Conservation (phyloP, 1,284 basidiomycete species). For the Ganoderma boninense region DNA sequence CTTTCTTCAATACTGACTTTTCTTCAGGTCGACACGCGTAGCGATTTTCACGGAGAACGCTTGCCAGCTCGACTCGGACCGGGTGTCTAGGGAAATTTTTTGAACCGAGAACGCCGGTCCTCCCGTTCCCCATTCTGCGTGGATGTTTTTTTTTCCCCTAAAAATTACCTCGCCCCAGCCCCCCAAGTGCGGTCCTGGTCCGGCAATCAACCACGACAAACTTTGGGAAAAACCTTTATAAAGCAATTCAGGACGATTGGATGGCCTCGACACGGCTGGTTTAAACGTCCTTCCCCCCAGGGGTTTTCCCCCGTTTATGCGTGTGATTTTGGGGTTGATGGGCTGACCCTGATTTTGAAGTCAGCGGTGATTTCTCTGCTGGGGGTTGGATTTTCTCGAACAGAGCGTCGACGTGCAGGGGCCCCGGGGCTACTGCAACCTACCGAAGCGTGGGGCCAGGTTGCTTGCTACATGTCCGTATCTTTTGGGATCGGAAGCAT, state of each 20-base stretch:
- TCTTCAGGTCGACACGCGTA: background rate
- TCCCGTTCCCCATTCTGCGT: conserved; percentile 25
- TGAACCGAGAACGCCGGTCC: background rate
- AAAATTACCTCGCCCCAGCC: conserved; percentile 29
- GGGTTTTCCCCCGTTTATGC: no score
- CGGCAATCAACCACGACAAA: conserved; percentile 31
- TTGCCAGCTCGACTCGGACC: conserved; percentile 31
- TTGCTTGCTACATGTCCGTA: conserved; percentile 35
- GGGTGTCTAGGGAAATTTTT: conserved; percentile 18
- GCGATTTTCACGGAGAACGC: conserved; percentile 31
- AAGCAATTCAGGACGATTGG: conserved; percentile 39
- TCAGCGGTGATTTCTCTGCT: conserved; percentile 45
- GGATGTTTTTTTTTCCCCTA: conserved; percentile 34
- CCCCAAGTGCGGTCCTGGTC: conserved; percentile 34
- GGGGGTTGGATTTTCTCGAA: conserved; percentile 41
- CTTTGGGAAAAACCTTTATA: conserved; percentile 26
- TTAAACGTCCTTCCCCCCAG: conserved; percentile 10
- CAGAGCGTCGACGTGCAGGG: conserved; percentile 38
- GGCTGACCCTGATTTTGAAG: no score
- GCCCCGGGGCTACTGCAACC: no score
- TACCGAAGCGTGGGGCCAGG: conserved; percentile 28
- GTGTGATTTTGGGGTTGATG: conserved; percentile 19
- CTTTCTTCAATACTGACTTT: no score
- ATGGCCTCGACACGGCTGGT: conserved; percentile 36
- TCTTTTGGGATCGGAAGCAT: conserved; percentile 31